Base-by-base conservation (phyloP, 306 rosid species). In the Phaseolus lunatus region DNA sequence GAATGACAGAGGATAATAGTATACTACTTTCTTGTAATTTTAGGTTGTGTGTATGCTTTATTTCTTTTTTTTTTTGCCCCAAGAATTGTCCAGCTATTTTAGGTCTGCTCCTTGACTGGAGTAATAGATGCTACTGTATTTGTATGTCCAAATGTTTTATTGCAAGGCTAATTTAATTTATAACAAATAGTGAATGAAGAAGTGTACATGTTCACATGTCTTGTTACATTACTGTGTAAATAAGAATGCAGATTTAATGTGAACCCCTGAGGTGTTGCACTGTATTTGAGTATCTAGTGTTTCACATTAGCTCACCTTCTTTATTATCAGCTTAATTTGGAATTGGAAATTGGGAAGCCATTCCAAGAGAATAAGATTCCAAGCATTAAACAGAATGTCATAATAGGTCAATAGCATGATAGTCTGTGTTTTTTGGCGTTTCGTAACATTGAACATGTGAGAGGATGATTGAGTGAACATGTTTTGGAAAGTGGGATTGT, bases 31-130 rank as follows among this genome's bases (percentile, higher is more conserved):
- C 44, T 61, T 13, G 22, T 22, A 9, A 54, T 29, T 19, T 80
- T 67, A 72, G 80, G 73, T 5, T 23, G 24, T 82, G 85, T 86
- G 33, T 39, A 81, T 35, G 72, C n/a, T 39, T 69, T 71, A 13
- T 3, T 12, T 37, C n/a, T n/a, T 13, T 73, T 2, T 24, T 4
- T 59, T 44, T 49, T 59, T 24, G 14, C 14, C 43, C 26, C 13
- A 13, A 35, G 48, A 70, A 29, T 71, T 47, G 41, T 72, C 72
- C 27, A 69, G 44, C 67, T 19, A 0, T 61, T 66, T 63, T 73
- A 76, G 78, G 70, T 84, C 74, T 81, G 78, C 69, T 48, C 26
- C 77, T 50, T 70, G 48, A 77, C 19, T 44, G 73, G 76, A 49
- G 79, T 73, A 54, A 26, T 83, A 54, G 80, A 80, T 73, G 5